Conservation (phyloP, 768 basidiomycete genomes). For the Sporobolomyces pararoseus region DNA sequence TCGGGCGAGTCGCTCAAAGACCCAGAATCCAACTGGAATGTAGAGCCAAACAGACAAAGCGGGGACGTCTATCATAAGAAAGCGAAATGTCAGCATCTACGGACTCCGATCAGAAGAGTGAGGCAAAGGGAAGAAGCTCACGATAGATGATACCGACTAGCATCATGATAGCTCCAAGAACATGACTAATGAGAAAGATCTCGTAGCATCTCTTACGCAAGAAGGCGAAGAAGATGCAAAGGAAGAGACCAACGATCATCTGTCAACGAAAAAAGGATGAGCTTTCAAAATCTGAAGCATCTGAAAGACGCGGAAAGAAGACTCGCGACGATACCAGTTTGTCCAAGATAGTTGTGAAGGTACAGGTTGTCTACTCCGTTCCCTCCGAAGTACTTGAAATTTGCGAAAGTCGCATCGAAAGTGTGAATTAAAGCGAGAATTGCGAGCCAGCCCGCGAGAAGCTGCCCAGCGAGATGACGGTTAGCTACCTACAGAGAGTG, state of each 20-base stretch:
- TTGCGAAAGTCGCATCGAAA: constrained; percentile 21
- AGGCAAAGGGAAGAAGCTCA: neutral
- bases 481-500: too few relatives aligned
- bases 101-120: too few relatives aligned
- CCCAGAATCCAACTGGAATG: constrained; percentile 33
- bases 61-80: constrained; percentile 24
- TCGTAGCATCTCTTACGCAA: constrained; percentile 32
- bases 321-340: constrained; percentile 32
- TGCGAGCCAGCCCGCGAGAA: constrained; percentile 17
- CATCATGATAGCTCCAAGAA: constrained; percentile 24
- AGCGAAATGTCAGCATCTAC: neutral
- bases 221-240: constrained; percentile 30
- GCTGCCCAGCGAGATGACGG: constrained; percentile 2
- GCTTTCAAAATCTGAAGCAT: neutral
- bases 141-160: constrained; percentile 34
- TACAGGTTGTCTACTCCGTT: constrained; percentile 19
- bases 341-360: constrained; percentile 27
- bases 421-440: constrained; percentile 31
- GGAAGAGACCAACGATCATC: constrained; percentile 36
- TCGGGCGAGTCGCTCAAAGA: constrained; percentile 32
- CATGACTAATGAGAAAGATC: constrained; percentile 33
- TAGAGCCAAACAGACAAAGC: constrained; percentile 33
- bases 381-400: constrained; percentile 19
- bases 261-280: neutral
- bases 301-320: neutral